Evolutionary conservation across 2,329 filamentous ascomycete genomes (phyloP), one percentile per base, ranked within the genome.

Genomic region (Phialemoniopsis sp.): DNA sequence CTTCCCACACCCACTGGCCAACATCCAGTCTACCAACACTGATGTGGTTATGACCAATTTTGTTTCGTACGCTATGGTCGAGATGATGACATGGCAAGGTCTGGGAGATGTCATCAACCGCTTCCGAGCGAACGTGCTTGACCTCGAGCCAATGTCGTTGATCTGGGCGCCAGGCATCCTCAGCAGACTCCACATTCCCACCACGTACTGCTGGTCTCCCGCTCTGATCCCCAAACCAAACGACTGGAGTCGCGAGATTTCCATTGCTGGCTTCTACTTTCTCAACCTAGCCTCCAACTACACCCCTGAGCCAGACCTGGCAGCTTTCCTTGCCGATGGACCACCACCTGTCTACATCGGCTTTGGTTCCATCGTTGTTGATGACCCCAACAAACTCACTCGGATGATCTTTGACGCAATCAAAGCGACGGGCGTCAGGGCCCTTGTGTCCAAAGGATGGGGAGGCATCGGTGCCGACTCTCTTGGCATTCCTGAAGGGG

Each of bases 41-140:
- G 87, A 93, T 51, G 72, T 79, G 5, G 78, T 78, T n/a, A 73
- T 88, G 42, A 85, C 87, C 1, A 95, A 93, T 51, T 91, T 87
- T 54, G 72, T 94, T 41, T 87, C 85, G 0, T 95, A 95, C 52
- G 81, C 84, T 1, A 68, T 95, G 15, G 85, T 95, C 3, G 89
- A 95, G 49, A 87, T 94, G 77, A 80, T 95, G 73, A 90, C 89
- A 10, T 95, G 89, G 89, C 89, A 95, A 62, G 89, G 89, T 0
- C 66, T 95, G 4, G 90, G 90, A 29, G 90, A 96, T 59, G 71
- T 96, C 6, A 91, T 96, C 56, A 96, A 97, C 55, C 76, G 82
- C 10, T 96, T 95, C 54, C 75, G 90, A 38, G 81, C 84, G 47
- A 81, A 82, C 42, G 78, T 77, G 13, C 71, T 95, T 2, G 84